A percentile compares a stretch with the other conserved stretches of the same genome.
Conservation (phyloP, 805 yeast species). For the Ogataea ramenticola region DNA sequence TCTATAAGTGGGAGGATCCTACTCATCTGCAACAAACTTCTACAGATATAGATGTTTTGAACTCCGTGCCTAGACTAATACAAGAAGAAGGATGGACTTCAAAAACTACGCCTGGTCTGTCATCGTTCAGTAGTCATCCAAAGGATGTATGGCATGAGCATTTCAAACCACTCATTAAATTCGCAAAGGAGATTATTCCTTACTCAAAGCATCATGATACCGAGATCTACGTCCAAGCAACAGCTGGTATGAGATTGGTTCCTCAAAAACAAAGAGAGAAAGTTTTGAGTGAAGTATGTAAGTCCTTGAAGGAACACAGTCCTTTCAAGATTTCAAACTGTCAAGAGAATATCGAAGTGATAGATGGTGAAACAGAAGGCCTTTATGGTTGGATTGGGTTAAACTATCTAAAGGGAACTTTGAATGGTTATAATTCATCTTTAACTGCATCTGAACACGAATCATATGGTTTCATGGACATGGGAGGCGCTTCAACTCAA, state of each 20-base stretch:
- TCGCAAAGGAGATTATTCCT: conserved; percentile 72
- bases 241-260: conserved; percentile 92
- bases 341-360: conserved; percentile 66
- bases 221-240: conserved; percentile 86
- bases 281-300: conserved; percentile 58
- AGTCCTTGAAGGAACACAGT: conserved; percentile 43
- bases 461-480: conserved; percentile 92
- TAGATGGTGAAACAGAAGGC: conserved; percentile 94
- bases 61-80: conserved; percentile 60
- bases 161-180: conserved; percentile 52
- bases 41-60: conserved; percentile 27
- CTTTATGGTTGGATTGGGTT: conserved; percentile 92
- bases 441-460: conserved; percentile 18
- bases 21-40: conserved; percentile 22
- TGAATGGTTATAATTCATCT: conserved; percentile 38
- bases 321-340: conserved; percentile 56
- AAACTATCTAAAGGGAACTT: conserved; percentile 70
- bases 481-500: conserved; percentile 99
- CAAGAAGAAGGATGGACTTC: conserved; percentile 63
- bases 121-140: conserved; percentile 51
- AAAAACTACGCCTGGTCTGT: conserved; percentile 81
- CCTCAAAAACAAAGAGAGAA: conserved; percentile 43
- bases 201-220: conserved; percentile 50
- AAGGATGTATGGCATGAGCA: conserved; percentile 65
- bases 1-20: conserved; percentile 72